Percentiles rank a stretch among this genome's conserved stretches.
Evolutionary conservation across 179 eudicot species (phyloP).

Genomic region (Patellifolia procumbens): DNA sequence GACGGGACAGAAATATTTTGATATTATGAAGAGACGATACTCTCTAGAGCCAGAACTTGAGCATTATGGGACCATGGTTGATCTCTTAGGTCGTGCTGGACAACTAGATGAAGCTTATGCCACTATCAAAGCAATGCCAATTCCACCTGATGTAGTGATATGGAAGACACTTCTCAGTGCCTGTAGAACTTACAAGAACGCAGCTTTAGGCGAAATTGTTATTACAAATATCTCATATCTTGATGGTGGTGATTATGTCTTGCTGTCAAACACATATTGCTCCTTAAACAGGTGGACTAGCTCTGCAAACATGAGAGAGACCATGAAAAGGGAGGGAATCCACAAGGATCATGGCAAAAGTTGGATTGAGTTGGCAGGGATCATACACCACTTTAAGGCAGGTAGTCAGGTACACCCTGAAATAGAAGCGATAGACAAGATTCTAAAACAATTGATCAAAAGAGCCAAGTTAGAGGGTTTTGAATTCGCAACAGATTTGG

Average conservation of each 20-base stretch:
- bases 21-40: slow-evolving; percentile 46
- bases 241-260: slow-evolving; percentile 69
- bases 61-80: slow-evolving; percentile 88
- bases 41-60: slow-evolving; percentile 59
- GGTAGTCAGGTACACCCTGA: slow-evolving; percentile 62
- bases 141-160: slow-evolving; percentile 69
- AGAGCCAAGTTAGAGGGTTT: slow-evolving; percentile 62
- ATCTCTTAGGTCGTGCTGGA: slow-evolving; percentile 71
- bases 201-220: slow-evolving; percentile 54
- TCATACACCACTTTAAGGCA: slow-evolving; percentile 59
- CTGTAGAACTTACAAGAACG: slow-evolving; percentile 59
- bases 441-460: slow-evolving; percentile 49
- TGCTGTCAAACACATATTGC: slow-evolving; percentile 70
- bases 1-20: slow-evolving; percentile 58
- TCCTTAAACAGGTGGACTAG: slow-evolving; percentile 54
- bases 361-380: slow-evolving; percentile 70
- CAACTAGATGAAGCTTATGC: slow-evolving; percentile 66
- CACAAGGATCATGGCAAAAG: slow-evolving; percentile 62
- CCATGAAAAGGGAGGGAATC: slow-evolving; percentile 54
- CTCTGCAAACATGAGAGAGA: slow-evolving; percentile 51
- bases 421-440: slow-evolving; percentile 41
- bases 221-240: slow-evolving; percentile 36
- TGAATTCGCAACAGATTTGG: slow-evolving; percentile 51
- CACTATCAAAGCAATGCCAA: slow-evolving; percentile 62
- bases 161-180: slow-evolving; percentile 81